Conservation (phyloP, 2,329 filamentous ascomycete species). For the Xylariaceae sp. region DNA sequence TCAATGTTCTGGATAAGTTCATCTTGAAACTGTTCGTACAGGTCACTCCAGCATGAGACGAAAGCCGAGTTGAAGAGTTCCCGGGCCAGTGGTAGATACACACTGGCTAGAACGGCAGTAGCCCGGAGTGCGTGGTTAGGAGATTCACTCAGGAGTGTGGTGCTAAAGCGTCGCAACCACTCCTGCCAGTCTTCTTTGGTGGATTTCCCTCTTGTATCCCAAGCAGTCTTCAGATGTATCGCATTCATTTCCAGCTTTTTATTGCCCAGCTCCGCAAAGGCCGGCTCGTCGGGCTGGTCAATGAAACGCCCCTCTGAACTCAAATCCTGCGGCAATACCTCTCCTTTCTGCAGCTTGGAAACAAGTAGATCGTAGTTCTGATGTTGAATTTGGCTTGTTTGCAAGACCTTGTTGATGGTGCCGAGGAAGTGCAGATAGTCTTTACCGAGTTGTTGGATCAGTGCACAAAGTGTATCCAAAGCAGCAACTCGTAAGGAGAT, state of each 20-base stretch:
- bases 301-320: slow-evolving; percentile 80
- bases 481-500: slow-evolving; percentile 72
- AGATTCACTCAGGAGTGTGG: slow-evolving; percentile 89
- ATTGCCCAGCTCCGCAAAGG: slow-evolving; percentile 76
- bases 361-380: slow-evolving; percentile 90
- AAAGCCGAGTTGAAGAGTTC: slow-evolving; percentile 99
- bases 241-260: slow-evolving; percentile 98
- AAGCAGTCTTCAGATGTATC: slow-evolving; percentile 92
- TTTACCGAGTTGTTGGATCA: slow-evolving; percentile 93
- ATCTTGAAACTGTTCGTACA: slow-evolving; percentile 96
- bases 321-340: slow-evolving; percentile 90
- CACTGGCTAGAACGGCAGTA: slow-evolving; percentile 84
- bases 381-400: slow-evolving; percentile 76
- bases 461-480: slow-evolving; percentile 86
- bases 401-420: slow-evolving; percentile 84
- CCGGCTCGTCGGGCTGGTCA: slow-evolving; percentile 73
- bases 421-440: slow-evolving; percentile 94
- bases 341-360: slow-evolving; percentile 88
- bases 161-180: slow-evolving; percentile 95
- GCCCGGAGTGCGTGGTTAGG: slow-evolving; percentile 92
- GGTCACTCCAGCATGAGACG: slow-evolving; percentile 96
- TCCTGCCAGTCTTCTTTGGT: slow-evolving; percentile 99
- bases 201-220: slow-evolving; percentile 95
- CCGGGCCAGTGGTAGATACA: slow-evolving; percentile 85
- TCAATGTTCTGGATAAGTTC: slow-evolving; percentile 95